Base-by-base conservation (phyloP, 2,329 filamentous ascomycete species). In the Zopfia rhizophila region DNA sequence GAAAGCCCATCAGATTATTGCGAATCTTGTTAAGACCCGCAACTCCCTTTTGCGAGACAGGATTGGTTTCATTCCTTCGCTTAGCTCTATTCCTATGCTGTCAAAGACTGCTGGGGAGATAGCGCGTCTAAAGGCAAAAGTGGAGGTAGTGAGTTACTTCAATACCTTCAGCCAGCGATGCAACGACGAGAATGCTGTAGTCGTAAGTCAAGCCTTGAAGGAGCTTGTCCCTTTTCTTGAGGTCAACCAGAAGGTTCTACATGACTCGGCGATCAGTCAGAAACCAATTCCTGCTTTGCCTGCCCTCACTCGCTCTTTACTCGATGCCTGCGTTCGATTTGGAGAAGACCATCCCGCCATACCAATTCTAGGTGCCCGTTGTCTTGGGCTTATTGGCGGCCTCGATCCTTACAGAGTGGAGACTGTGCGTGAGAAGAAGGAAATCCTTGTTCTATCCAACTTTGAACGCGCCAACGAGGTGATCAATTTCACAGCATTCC, bases 341-440 rank as follows among this genome's bases (percentile, higher is more conserved):
- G 89, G 87, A 54, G 82, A 84, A 38, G 78, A 81, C 10, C 82
- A 89, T 29, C 69, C 78, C 6, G 83, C 85, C 10, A 89, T 97
- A 42, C 81, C 86, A 38, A 78, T 83, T 13, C 77, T 95, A 3
- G 91, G 90, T 51, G 88, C 91, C 11, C 85, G 89, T 62, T 94
- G 90, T 55, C 79, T 99, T 27, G 95, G 95, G 0, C 80, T 95
- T 14, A 85, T 99, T 40, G 94, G 95, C 5, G 96, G 92, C 55
- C 76, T 99, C 16, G 95, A 99, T 69, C 88, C 93, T 1, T 96
- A 96, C 62, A 85, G 90, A 48, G 84, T 97, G 2, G 94, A 99
- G 62, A 84, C 85, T 1, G 82, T 88, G 8, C 83, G 89, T 45
- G 87, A 90, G 59, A 88, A 91, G 58, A 86, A 83, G 53, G 88